phyloP scores from a whole-genome alignment of 495 filamentous ascomycete species.

The Penicillium robsamsonii region DNA sequence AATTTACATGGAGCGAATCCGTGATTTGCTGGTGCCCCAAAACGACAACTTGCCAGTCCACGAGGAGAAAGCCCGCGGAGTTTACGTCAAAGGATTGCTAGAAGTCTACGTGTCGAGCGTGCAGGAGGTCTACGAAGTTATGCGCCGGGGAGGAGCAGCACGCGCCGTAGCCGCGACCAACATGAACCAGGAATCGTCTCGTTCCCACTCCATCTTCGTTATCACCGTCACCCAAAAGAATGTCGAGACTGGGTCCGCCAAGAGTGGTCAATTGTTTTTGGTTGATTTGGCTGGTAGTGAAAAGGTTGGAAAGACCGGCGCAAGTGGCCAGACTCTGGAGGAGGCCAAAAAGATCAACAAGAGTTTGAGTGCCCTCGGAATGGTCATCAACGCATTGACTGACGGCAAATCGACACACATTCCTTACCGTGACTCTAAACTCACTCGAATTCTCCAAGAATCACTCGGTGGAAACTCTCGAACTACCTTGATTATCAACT shows the following conservation, averaged over 20 bases:
- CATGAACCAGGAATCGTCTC: constrained; percentile 99
- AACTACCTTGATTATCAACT: constrained; percentile 97
- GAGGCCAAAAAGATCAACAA: constrained; percentile 99
- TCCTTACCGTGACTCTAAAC: constrained; percentile 96
- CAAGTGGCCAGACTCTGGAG: constrained; percentile 94
- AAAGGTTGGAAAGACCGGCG: constrained; percentile 98
- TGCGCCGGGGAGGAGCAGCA: constrained; percentile 85
- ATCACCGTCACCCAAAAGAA: constrained; percentile 98
- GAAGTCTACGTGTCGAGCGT: constrained; percentile 97
- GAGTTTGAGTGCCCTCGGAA: constrained; percentile 93
- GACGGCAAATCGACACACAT: constrained; percentile 98
- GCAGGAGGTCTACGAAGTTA: constrained; percentile 93
- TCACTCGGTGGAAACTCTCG: constrained; percentile 94
- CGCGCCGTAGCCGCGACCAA: constrained; percentile 97
- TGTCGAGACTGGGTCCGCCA: constrained; percentile 91
- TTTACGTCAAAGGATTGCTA: constrained; percentile 93
- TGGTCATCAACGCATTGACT: constrained; percentile 97
- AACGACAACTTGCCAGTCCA: constrained; percentile 97
- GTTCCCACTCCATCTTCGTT: constrained; percentile 98
- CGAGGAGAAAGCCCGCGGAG: constrained; percentile 92
- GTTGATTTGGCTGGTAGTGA: constrained; percentile 98
- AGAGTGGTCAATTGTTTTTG: constrained; percentile 93
- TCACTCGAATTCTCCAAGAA: constrained; percentile 95
- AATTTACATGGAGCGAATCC: constrained; percentile 98
- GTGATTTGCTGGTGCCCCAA: constrained; percentile 84